A percentile compares a stretch with the other conserved stretches of the same genome.
Conservation (phyloP, 208 protist species). For the Leishmania arabica region DNA sequence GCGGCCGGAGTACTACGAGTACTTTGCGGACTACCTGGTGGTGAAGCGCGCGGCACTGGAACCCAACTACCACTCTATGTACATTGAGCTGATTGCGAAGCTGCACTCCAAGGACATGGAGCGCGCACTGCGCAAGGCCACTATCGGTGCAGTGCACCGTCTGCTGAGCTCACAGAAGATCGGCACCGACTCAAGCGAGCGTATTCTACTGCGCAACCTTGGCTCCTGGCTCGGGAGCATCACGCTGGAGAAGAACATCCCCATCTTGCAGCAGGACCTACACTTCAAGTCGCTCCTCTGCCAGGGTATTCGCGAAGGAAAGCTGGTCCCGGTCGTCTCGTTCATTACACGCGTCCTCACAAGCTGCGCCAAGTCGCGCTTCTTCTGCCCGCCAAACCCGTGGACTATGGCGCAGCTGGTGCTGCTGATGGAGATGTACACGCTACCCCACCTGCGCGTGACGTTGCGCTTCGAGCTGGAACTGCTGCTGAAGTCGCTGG, state of each 20-base stretch:
- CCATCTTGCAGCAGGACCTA: constrained; percentile 95
- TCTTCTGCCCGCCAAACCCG: constrained; percentile 98
- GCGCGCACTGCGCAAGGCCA: constrained; percentile 77
- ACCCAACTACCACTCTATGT: constrained; percentile 97
- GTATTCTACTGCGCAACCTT: constrained; percentile 97
- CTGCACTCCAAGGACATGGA: constrained; percentile 87
- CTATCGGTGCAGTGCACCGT: constrained; percentile 84
- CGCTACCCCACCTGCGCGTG: constrained; percentile 94
- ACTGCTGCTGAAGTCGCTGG: constrained; percentile 84
- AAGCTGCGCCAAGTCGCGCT: constrained; percentile 83
- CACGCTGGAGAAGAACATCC: constrained; percentile 98
- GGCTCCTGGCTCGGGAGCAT: constrained; percentile 97
- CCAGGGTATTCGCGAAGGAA: constrained; percentile 93
- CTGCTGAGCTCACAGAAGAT: constrained; percentile 96
- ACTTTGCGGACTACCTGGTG: constrained; percentile 98
- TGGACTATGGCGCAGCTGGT: constrained; percentile 97
- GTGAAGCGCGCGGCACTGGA: constrained; percentile 98
- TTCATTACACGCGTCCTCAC: constrained; percentile 96
- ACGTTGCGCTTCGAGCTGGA: constrained; percentile 98
- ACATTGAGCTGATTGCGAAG: constrained; percentile 85
- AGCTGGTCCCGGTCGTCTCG: constrained; percentile 96
- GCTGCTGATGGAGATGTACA: constrained; percentile 96
- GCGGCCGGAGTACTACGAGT: constrained; percentile 88
- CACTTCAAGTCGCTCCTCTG: constrained; percentile 96
- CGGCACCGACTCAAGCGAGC: constrained; percentile 85